phyloP scores from a whole-genome alignment of 2,329 filamentous ascomycete species.

The Scleromitrula shiraiana region DNA sequence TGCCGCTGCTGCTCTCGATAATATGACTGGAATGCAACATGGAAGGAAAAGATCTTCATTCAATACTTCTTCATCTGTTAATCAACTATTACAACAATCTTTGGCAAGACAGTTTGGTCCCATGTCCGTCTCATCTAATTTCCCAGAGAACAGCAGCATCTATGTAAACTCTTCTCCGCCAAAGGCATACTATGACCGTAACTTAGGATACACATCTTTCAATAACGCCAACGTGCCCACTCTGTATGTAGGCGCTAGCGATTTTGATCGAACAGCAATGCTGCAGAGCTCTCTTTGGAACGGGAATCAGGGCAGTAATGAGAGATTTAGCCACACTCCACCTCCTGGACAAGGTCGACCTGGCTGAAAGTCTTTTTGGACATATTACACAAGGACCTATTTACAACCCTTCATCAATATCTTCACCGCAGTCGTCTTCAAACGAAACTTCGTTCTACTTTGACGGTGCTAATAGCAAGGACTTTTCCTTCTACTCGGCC shows the following conservation, averaged over 20 bases:
- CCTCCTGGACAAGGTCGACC: slow-evolving; percentile 37
- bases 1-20: slow-evolving; percentile 22
- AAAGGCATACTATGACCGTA: slow-evolving; percentile 8
- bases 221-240: slow-evolving; percentile 21
- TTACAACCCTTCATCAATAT: too few species aligned
- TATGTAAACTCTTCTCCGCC: slow-evolving; percentile 36
- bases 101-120: slow-evolving; percentile 18
- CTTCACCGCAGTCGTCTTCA: slow-evolving; percentile 12
- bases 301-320: slow-evolving; percentile 13
- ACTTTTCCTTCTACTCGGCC: not conserved
- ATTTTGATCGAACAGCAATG: slow-evolving; percentile 25
- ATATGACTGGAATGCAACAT: slow-evolving; percentile 16
- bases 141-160: slow-evolving; percentile 44
- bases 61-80: slow-evolving; percentile 13
- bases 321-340: slow-evolving; percentile 37
- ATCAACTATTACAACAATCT: slow-evolving; percentile 19
- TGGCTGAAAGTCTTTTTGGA: not conserved
- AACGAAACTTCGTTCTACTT: not conserved
- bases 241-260: slow-evolving; percentile 19
- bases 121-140: slow-evolving; percentile 26
- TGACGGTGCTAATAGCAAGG: not conserved
- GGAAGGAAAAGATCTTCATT: slow-evolving; percentile 10
- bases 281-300: slow-evolving; percentile 27
- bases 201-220: slow-evolving; percentile 4
- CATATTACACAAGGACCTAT: not conserved